Evolutionary conservation across 768 basidiomycete species (phyloP), one percentile per base, ranked within the genome.

Genomic region (Collybiopsis confluens): DNA sequence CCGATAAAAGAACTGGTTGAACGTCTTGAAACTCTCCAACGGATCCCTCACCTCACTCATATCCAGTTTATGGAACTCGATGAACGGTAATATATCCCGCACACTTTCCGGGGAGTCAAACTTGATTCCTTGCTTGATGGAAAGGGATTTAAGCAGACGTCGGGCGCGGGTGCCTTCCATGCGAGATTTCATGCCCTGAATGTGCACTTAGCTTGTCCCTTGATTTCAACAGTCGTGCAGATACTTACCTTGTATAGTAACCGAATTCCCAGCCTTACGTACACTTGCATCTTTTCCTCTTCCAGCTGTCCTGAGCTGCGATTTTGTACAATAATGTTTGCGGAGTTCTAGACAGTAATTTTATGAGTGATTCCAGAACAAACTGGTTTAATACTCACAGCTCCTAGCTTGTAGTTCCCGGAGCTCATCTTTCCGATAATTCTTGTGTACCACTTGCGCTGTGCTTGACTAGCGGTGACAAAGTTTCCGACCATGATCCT

Each of bases 271-370:
- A 99, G 71, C 36, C 95, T 75, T 0, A 98, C 92, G 64, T 97
- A 98, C 1, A 80, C 78, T 63, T 94, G 88, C 93, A 98, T 99
- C 75, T 98, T 98, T 73, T 98, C 96, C 70, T 99, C 96, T 64
- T 94, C 89, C 54, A 98, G 66, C 66, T 92, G 90, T 0, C 96
- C 96, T 0, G 92, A 94, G 67, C 83, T 69, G 13, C 96, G 79
- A 65, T 98, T 94, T 71, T 98, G 96, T 1, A 99, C 95, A 55
- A 98, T 92, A 59, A 99, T 97, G 65, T 99, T 99, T 23, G 94
- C 96, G 49, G 92, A 95, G 63, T 99, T 97, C 89, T 92, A 62
- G 7, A 50, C 1, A 18, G 13, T 42, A 8, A 13, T 44, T 43
- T 50, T 36, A 4, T 6, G 38, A 16, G 38, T 23, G 23, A 13